Conservation (phyloP, 306 rosid species). For the Citrullus amarus region DNA sequence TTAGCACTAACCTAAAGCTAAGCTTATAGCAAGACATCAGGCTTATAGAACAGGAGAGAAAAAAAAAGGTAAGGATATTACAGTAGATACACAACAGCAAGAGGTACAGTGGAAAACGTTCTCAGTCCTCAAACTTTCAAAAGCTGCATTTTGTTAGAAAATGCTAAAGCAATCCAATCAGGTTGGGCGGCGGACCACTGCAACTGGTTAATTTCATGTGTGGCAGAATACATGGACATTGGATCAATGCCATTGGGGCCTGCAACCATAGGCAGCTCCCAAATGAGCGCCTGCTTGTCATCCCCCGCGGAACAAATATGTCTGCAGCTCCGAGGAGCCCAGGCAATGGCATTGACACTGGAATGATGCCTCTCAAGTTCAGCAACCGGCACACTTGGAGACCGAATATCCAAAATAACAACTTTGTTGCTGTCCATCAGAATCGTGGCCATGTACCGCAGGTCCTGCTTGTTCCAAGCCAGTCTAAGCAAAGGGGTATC, state of each 20-base stretch:
- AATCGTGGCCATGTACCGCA: slow-evolving; percentile 84
- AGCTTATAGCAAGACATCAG: not conserved
- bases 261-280: slow-evolving; percentile 82
- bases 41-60: not conserved
- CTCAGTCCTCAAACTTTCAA: slow-evolving; percentile 51
- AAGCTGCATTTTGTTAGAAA: slow-evolving; percentile 80
- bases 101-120: not conserved
- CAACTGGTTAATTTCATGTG: slow-evolving; percentile 67
- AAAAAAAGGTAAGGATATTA: not conserved
- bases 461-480: slow-evolving; percentile 97
- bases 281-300: slow-evolving; percentile 76
- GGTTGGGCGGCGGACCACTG: slow-evolving; percentile 86
- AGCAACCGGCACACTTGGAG: slow-evolving; percentile 83
- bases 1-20: not conserved
- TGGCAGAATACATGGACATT: slow-evolving; percentile 57
- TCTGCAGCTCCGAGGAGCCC: slow-evolving; percentile 59
- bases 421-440: slow-evolving; percentile 81
- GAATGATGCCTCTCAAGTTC: slow-evolving; percentile 76
- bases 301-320: slow-evolving; percentile 82
- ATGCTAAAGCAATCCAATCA: slow-evolving; percentile 87
- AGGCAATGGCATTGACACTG: slow-evolving; percentile 59
- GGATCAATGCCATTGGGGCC: slow-evolving; percentile 80
- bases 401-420: slow-evolving; percentile 80
- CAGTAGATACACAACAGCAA: not conserved
- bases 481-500: slow-evolving; percentile 84